phyloP scores from a whole-genome alignment of 2,329 filamentous ascomycete genomes.

The Fusarium praegraminearum region DNA sequence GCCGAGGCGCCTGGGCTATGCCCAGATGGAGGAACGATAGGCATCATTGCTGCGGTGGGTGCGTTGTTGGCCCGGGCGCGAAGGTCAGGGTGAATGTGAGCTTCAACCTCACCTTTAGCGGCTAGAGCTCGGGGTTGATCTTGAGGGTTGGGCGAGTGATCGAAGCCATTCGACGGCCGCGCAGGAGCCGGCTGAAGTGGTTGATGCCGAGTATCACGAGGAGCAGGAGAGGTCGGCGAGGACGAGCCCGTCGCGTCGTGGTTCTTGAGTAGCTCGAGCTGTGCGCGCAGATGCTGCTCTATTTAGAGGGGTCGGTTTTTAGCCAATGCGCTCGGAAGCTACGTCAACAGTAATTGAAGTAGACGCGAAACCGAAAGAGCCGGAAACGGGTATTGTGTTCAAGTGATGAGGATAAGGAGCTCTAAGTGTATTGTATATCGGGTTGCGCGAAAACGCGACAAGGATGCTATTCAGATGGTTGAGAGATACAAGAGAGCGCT shows the following conservation, averaged over 20 bases:
- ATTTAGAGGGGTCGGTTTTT: conserved; percentile 41
- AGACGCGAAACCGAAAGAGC: conserved; percentile 22
- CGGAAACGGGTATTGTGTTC: conserved; percentile 21
- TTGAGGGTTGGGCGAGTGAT: conserved; percentile 53
- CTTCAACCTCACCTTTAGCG: conserved; percentile 56
- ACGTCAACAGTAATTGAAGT: conserved; percentile 35
- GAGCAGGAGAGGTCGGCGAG: conserved; percentile 44
- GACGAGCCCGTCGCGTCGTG: conserved; percentile 54
- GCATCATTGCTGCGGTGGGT: conserved; percentile 55
- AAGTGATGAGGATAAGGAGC: conserved; percentile 22
- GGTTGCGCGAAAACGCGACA: conserved; percentile 41
- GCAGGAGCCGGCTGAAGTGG: conserved; percentile 49
- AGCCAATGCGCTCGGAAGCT: conserved; percentile 40
- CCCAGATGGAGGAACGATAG: conserved; percentile 51
- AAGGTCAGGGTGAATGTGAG: conserved; percentile 63
- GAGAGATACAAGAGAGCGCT: conserved; percentile 34
- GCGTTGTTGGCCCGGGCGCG: conserved; percentile 52
- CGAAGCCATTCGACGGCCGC: conserved; percentile 61
- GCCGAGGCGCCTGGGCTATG: conserved; percentile 50
- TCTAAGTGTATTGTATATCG: conserved; percentile 27
- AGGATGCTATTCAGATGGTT: conserved; percentile 40
- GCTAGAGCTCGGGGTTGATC: conserved; percentile 52
- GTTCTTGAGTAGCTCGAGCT: conserved; percentile 59
- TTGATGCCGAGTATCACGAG: conserved; percentile 49
- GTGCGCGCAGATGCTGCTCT: conserved; percentile 59